Percentiles rank a stretch among this genome's conserved stretches.
Conservation (phyloP, 495 filamentous ascomycete genomes). For the Lophiostoma macrostomum region DNA sequence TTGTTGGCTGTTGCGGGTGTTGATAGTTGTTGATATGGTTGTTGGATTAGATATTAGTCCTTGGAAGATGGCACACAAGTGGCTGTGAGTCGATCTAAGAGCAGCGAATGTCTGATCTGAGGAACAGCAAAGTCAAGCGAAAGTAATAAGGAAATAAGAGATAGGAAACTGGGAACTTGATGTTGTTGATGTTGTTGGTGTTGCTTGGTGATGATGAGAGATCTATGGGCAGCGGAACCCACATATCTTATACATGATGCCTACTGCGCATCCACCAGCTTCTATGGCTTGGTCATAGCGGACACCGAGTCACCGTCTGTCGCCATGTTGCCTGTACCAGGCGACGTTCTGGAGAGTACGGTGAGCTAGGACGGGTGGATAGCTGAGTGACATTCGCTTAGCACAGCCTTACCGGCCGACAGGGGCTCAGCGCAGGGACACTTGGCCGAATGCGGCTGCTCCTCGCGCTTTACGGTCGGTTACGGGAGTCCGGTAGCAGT, state of each 20-base stretch:
- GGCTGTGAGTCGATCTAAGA: constrained; percentile 18
- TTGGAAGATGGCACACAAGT: constrained; percentile 23
- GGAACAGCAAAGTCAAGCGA: constrained; percentile 20
- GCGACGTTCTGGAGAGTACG: constrained; percentile 25
- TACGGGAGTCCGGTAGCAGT: too few relatives aligned
- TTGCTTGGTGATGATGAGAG: constrained; percentile 21
- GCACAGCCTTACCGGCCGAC: constrained; percentile 29
- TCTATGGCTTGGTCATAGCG: constrained; percentile 27
- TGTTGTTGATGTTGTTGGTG: too few relatives aligned
- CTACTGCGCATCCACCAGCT: constrained; percentile 9
- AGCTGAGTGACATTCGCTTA: constrained; percentile 10
- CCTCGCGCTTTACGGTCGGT: background rate
- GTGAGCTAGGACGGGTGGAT: constrained; percentile 23
- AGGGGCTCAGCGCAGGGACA: background rate
- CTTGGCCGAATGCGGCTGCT: background rate
- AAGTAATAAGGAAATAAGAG: constrained; percentile 24
- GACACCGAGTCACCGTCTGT: constrained; percentile 12
- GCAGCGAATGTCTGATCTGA: constrained; percentile 25
- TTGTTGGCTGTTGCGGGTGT: background rate
- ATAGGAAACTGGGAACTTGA: too few relatives aligned
- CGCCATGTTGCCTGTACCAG: constrained; percentile 11
- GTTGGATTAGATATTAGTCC: constrained; percentile 15
- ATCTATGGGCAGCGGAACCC: background rate
- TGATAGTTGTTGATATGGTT: constrained; percentile 3
- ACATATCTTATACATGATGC: constrained; percentile 16